Evolutionary conservation across 805 yeast species (phyloP).

Genomic region (Starmerella roubikii): DNA sequence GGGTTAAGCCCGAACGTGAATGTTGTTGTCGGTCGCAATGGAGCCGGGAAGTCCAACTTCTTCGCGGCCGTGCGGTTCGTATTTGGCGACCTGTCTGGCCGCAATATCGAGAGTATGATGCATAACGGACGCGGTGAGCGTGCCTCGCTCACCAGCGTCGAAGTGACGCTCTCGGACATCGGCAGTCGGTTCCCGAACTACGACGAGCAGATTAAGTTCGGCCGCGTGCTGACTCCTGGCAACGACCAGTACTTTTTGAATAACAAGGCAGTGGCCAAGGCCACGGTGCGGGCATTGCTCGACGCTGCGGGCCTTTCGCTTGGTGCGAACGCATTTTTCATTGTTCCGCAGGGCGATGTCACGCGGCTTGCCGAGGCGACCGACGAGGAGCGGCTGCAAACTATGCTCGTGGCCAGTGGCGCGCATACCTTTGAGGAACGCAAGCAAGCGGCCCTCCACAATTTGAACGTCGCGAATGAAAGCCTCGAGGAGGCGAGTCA

Average conservation of each 20-base stretch:
- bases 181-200: conserved; percentile 63
- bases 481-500: conserved; percentile 60
- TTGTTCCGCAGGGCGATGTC: conserved; percentile 93
- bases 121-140: conserved; percentile 1
- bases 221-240: conserved; percentile 87
- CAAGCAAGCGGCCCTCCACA: conserved; percentile 60
- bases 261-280: conserved; percentile 60
- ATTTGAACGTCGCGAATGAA: conserved; percentile 58
- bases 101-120: neutral
- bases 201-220: conserved; percentile 52
- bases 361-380: conserved; percentile 80
- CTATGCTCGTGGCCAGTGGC: conserved; percentile 88
- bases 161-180: conserved; percentile 68
- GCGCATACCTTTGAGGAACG: conserved; percentile 80
- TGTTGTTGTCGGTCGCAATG: conserved; percentile 40
- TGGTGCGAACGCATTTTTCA: conserved; percentile 81
- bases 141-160: conserved; percentile 56
- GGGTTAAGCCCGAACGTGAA: conserved; percentile 67
- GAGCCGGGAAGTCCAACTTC: conserved; percentile 80
- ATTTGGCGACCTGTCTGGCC: conserved; percentile 62
- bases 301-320: conserved; percentile 89
- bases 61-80: conserved; percentile 92
- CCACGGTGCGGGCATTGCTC: conserved; percentile 60
- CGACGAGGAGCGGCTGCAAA: conserved; percentile 62
- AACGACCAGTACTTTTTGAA: conserved; percentile 71